Base-by-base conservation (phyloP, 306 rosid species). In the Pyrus pyrifolia region DNA sequence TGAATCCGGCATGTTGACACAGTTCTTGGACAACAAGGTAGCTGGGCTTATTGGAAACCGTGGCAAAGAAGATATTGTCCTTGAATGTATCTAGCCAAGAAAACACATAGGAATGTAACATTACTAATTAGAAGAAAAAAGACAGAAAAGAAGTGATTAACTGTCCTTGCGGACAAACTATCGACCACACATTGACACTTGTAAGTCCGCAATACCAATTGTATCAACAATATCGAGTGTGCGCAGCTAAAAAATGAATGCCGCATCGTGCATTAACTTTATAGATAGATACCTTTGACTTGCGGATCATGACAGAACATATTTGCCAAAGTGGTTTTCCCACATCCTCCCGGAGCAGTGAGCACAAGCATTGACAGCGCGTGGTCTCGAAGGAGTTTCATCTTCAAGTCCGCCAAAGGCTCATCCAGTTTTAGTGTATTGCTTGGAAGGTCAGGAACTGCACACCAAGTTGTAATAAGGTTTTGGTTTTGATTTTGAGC, bases 271-370 rank as follows among this genome's bases (percentile, higher is more conserved):
- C 6, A 1, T 19, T 10, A 11, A 13, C 67, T 45, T 45, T 12
- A 3, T 45, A 3, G 52, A 45, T 45, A 45, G 52, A 35, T 82
- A 88, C 91, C 91, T 81, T 45, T 68, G 6, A 86, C 82, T 25
- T 25, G 27, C 27, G 27, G 27, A 25, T 89, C 88, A 66, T 75
- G 79, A 58, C 89, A 88, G n/a, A 91, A 68, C 74, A 1, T 78
- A 35, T 69, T 77, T 11, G 80, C 91, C 71, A 91, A 79, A 0
- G 96, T 82, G 8, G 91, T 79, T 81, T 88, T 91, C 49, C 93
- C 91, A 1, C 81, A 81, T 49, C 93, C 96, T 18, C 67, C 84
- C 0, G 84, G 52, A 23, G 87, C 90, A 3, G 93, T 85, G 15
- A 91, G 52, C 3, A 83, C 83, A 53, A 79, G 49, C 73, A 86